Base-by-base conservation (phyloP, 345 rosid genomes). In the Mercurialis annua region DNA sequence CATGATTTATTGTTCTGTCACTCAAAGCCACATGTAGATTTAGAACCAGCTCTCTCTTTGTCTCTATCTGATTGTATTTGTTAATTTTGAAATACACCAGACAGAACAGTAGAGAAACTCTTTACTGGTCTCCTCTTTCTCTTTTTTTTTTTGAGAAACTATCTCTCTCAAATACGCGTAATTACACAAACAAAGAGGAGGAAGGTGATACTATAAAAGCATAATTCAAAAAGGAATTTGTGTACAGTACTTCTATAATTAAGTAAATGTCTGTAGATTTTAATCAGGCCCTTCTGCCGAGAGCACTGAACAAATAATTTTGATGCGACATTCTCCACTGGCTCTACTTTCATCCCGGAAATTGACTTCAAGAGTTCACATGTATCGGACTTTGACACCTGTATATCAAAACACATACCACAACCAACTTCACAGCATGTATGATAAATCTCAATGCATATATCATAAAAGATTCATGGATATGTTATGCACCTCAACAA, bases 291-390 rank as follows among this genome's bases (percentile, higher is more conserved):
- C 63, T 85, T 82, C 73, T 93, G 99, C 65, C 99, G 92, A 73
- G 96, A 90, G 78, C 99, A 93, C 64, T 93, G 99, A 69, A 93
- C 99, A 78, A 93, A 87, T 73, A 93, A 84, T 80, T 93, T 93
- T 70, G 99, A 89, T 31, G 96, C 81, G 43, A 82, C 90, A 66
- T 84, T 90, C 78, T 93, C 99, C 47, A 93, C 92, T 16, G 97
- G 95, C 76, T 82, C 96, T 61, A 93, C 89, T 81, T 87, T 90
- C 84, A 93, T 33, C 69, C 96, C 96, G 7, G 88, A 82, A 66
- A 90, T 86, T 27, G 95, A 87, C 77, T 93, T 90, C 68, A 93
- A 74, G 70, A 93, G 99, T 63, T 93, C 95, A 73, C 85, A 84
- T 20, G 97, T 81, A 74, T 72, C 89, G 67, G 91, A 72, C 66